Base-by-base conservation (phyloP, 148 eudicot species). In the Heliamphora exappendiculata region DNA sequence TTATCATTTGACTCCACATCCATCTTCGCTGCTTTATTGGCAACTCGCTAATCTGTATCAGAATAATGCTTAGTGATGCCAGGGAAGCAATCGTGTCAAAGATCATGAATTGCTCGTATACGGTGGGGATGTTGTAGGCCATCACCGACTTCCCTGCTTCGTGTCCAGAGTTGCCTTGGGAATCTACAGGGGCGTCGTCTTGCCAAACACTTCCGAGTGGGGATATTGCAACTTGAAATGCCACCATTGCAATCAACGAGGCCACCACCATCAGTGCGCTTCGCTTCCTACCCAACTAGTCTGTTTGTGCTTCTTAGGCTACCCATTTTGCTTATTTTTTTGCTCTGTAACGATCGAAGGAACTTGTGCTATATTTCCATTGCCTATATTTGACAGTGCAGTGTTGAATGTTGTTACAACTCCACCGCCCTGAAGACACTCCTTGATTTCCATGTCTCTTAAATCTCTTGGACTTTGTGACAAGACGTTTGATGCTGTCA, bases 161-260 rank as follows among this genome's bases (percentile, higher is more conserved):
- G 28, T 74, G 77, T 28, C 31, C 73, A 3, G 55, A 55, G 57
- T 47, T 58, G 57, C 71, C 71, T 42, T 53, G 50, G 42, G 76
- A 58, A 26, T 73, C 37, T 26, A 0, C 12, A 20, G 37, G 6
- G 36, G 17, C 2, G 33, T 53, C 62, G 4, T 67, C 65, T 63
- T 72, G 81, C 84, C 84, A 81, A 28, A 81, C 78, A 17, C 87
- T 83, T 16, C 85, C 85, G 4, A 83, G 85, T 1, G 83, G 85
- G 16, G 66, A 76, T 17, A 85, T 72, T 16, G 71, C 84, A 2
- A 78, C 81, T 51, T 84, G 87, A 37, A 75, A 84, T 9, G 85
- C 71, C 16, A 77, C 68, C 5, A 81, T 75, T 1, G 85, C 85
- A 4, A 81, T 71, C 0, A 82, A 73, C 12, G 81, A 69, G 4